Evolutionary conservation across 2,329 filamentous ascomycete genomes (phyloP).

Genomic region (Delphinella strobiligena): DNA sequence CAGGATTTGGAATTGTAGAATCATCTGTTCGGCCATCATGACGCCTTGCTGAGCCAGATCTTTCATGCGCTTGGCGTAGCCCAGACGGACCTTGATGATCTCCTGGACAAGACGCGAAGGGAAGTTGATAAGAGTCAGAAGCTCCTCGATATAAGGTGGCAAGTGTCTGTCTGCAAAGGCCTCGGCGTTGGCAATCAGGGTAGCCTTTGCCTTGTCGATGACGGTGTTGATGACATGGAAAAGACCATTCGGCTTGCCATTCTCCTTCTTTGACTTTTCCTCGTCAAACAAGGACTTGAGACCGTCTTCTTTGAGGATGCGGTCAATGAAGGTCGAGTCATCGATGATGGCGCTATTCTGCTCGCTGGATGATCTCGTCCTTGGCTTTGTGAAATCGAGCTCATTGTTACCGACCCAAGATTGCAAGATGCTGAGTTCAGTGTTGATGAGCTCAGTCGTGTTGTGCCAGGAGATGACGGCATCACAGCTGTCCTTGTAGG

Average conservation of each 20-base stretch:
- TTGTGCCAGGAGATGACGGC: constrained; percentile 94
- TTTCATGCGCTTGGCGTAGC: constrained; percentile 89
- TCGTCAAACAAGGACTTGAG: constrained; percentile 83
- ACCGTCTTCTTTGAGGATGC: constrained; percentile 89
- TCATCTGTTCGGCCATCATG: constrained; percentile 96
- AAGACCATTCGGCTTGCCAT: constrained; percentile 47
- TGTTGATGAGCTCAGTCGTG: constrained; percentile 91
- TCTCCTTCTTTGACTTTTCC: constrained; percentile 16
- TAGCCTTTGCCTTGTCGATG: constrained; percentile 86
- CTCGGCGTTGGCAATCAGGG: constrained; percentile 73
- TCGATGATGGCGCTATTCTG: constrained; percentile 66
- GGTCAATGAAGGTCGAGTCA: constrained; percentile 86
- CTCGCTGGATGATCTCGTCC: constrained; percentile 48
- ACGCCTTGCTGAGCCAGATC: constrained; percentile 84
- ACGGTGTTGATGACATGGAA: constrained; percentile 71
- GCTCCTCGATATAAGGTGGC: constrained; percentile 90
- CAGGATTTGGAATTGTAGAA: constrained; percentile 86
- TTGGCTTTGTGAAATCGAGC: constrained; percentile 73
- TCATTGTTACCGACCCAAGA: constrained; percentile 96
- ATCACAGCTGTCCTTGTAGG: constrained; percentile 73
- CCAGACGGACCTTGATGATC: constrained; percentile 82
- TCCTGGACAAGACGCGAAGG: constrained; percentile 92
- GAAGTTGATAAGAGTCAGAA: constrained; percentile 93
- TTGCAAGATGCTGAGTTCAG: constrained; percentile 78
- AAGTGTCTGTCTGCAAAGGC: constrained; percentile 81